Conservation (phyloP, 2,329 filamentous ascomycete genomes). For the Penicillium sp. region DNA sequence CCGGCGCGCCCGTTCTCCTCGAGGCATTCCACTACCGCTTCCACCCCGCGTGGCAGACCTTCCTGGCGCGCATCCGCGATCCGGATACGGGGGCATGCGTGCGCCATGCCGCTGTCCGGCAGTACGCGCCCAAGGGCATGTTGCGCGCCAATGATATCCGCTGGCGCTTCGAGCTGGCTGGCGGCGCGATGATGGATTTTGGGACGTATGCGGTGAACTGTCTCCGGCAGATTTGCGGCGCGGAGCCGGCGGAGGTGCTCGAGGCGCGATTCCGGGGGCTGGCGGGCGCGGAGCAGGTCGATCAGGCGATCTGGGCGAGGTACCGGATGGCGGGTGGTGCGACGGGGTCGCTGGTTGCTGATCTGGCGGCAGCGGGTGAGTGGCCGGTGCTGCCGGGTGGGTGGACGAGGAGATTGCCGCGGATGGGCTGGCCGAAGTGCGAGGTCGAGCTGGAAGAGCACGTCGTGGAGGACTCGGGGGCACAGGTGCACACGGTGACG, state of each 20-base stretch:
- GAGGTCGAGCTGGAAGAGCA: conserved; percentile 16
- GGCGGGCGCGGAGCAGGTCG: conserved; percentile 34
- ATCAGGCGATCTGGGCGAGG: conserved; percentile 18
- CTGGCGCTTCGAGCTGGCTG: conserved; percentile 44
- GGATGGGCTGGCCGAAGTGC: conserved; percentile 20
- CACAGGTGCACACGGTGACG: conserved; percentile 1
- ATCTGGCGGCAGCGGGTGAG: conserved; percentile 11
- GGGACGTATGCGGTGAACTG: conserved; percentile 44
- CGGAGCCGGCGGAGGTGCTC: conserved; percentile 41
- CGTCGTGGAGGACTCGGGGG: conserved; percentile 3
- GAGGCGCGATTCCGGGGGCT: conserved; percentile 36
- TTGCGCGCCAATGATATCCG: conserved; percentile 45
- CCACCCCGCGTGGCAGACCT: conserved; percentile 49
- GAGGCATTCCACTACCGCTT: conserved; percentile 56
- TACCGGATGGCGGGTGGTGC: conserved; percentile 13
- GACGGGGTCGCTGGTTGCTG: conserved; percentile 13
- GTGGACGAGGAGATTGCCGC: conserved; percentile 8
- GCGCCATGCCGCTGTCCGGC: conserved; percentile 39
- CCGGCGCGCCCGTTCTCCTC: conserved; percentile 47
- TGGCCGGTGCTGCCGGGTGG: conserved; percentile 15
- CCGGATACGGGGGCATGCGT: conserved; percentile 29
- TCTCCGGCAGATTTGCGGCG: conserved; percentile 42
- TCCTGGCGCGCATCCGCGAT: conserved; percentile 21
- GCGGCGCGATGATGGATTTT: conserved; percentile 38
- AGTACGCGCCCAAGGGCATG: conserved; percentile 35